These are phyloP conservation scores for Cladosporium colombiae DNA, from an alignment of 2,329 filamentous ascomycete genomes.

Conservation along the genomic window DNA sequence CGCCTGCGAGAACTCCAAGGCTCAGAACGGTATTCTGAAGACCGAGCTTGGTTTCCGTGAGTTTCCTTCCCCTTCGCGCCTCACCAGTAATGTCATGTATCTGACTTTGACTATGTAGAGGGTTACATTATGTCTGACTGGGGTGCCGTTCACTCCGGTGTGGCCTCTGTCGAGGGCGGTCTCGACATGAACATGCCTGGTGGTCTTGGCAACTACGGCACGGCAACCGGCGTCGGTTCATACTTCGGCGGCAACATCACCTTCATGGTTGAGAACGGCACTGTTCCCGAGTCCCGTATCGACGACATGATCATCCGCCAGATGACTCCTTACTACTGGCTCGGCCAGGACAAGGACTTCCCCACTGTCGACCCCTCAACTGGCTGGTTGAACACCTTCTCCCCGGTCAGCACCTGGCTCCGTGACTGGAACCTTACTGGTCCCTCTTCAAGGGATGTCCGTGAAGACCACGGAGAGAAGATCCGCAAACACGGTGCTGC, in stretches of 20 bases:
- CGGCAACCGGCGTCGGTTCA: conserved; percentile 19
- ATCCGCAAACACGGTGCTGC: conserved; percentile 42
- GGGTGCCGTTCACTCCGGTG: conserved; percentile 61
- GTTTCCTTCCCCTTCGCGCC: neutral
- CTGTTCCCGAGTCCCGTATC: conserved; percentile 55
- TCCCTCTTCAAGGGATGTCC: conserved; percentile 55
- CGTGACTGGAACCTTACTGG: conserved; percentile 50
- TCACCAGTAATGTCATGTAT: conserved; percentile 29
- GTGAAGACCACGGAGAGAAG: conserved; percentile 57
- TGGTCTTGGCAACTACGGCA: conserved; percentile 26
- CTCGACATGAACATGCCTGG: conserved; percentile 57
- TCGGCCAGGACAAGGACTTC: conserved; percentile 22
- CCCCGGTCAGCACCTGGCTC: conserved; percentile 50
- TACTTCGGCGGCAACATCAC: conserved; percentile 32
- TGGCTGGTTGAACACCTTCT: conserved; percentile 51
- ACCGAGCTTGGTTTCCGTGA: conserved; percentile 69
- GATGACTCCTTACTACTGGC: conserved; percentile 54
- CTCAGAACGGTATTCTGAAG: conserved; percentile 68
- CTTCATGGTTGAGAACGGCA: conserved; percentile 56
- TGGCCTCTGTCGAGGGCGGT: conserved; percentile 60
- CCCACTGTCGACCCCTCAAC: conserved; percentile 48
- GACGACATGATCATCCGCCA: conserved; percentile 58
- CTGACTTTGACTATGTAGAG: conserved; percentile 38
- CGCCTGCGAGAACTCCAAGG: conserved; percentile 61
- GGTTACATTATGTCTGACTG: conserved; percentile 68